These are phyloP conservation scores for Penicillium sp. DNA, from an alignment of 2,329 filamentous ascomycete genomes.

Conservation along the genomic window DNA sequence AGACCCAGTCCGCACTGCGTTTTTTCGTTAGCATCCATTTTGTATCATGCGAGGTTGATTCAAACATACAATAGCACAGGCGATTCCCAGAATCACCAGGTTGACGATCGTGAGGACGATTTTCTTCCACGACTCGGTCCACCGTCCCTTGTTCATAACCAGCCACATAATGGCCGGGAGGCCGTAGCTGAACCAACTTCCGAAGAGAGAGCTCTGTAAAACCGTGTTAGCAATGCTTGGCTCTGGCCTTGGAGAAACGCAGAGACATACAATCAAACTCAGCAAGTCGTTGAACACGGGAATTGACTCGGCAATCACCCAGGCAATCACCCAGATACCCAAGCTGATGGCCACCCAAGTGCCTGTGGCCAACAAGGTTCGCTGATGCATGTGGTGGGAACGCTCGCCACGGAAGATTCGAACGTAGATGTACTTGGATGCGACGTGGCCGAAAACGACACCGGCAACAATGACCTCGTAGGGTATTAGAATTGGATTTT, in stretches of 20 bases:
- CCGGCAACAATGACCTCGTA: slow-evolving; percentile 55
- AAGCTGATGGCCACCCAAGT: slow-evolving; percentile 59
- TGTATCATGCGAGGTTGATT: not conserved
- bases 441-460: slow-evolving; percentile 65
- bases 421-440: slow-evolving; percentile 62
- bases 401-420: slow-evolving; percentile 55
- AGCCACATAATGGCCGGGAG: slow-evolving; percentile 46
- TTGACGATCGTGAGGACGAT: slow-evolving; percentile 46
- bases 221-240: slow-evolving; percentile 10
- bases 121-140: slow-evolving; percentile 42
- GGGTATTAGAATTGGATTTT: slow-evolving; percentile 6
- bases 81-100: slow-evolving; percentile 37
- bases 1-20: slow-evolving; percentile 41
- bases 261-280: slow-evolving; percentile 51
- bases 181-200: slow-evolving; percentile 60
- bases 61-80: slow-evolving; percentile 27
- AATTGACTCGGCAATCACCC: slow-evolving; percentile 65
- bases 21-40: slow-evolving; percentile 3
- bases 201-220: slow-evolving; percentile 52
- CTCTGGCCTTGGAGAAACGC: not conserved
- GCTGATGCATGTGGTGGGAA: slow-evolving; percentile 52
- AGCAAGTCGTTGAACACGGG: slow-evolving; percentile 66
- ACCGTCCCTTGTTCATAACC: slow-evolving; percentile 46
- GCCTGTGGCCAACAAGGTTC: slow-evolving; percentile 49
- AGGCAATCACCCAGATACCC: slow-evolving; percentile 57